These are phyloP conservation scores for Xylogone sp. DNA, from an alignment of 2,329 filamentous ascomycete genomes.

Conservation along the genomic window DNA sequence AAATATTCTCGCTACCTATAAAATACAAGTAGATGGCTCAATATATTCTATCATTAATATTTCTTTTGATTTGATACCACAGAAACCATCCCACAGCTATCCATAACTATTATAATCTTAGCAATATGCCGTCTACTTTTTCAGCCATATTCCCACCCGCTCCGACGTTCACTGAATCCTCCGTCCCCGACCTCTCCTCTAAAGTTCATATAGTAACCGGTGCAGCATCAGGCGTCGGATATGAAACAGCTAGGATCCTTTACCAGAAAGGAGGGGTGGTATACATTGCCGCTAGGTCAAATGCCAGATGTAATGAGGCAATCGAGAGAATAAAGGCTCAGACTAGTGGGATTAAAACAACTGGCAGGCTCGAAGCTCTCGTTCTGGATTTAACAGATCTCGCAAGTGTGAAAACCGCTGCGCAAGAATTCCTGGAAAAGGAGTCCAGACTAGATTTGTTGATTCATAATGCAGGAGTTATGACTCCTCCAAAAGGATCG, in stretches of 20 bases:
- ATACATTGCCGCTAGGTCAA: conserved; percentile 45
- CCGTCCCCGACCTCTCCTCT: conserved; percentile 35
- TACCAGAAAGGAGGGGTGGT: conserved; percentile 46
- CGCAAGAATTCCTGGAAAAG: conserved; percentile 23
- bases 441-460: conserved; percentile 35
- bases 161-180: conserved; percentile 38
- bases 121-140: conserved; percentile 1
- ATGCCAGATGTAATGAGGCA: conserved; percentile 35
- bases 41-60: too few relatives aligned
- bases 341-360: conserved; percentile 11
- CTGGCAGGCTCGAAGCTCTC: conserved; percentile 14
- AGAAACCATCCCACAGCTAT: too few relatives aligned
- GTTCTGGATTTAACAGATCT: conserved; percentile 26
- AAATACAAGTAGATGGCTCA: too few relatives aligned
- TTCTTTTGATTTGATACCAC: too few relatives aligned
- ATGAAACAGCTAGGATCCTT: conserved; percentile 45
- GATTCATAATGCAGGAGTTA: conserved; percentile 43
- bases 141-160: conserved; percentile 28
- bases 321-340: conserved; percentile 35
- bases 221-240: conserved; percentile 34
- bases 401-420: conserved; percentile 21
- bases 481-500: conserved; percentile 35
- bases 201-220: conserved; percentile 41
- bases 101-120: too few relatives aligned
- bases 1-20: too few relatives aligned